Evolutionary conservation across 2,329 filamentous ascomycete species (phyloP), one percentile per base, ranked within the genome.

Genomic region (Diaporthe aspalathi): DNA sequence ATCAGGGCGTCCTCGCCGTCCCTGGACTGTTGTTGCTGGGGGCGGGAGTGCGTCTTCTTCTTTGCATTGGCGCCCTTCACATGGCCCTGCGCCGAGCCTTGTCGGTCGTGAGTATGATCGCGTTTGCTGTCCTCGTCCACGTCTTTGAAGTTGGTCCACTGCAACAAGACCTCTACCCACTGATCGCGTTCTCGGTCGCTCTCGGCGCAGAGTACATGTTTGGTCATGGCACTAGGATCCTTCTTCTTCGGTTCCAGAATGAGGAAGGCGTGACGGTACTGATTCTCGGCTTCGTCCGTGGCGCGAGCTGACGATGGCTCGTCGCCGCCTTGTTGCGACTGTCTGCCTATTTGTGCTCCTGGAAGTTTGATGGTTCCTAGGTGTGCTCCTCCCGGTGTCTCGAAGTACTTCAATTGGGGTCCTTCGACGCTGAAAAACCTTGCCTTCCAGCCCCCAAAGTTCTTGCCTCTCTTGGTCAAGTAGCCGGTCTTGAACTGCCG

Each of bases 361-460:
- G 92, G 90, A 43, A 99, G 87, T 82, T 97, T 98, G 83, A 99
- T 98, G 1, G 94, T 95, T 3, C 96, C 96, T 49, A 98, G 84
- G 79, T 98, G 94, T 20, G 94, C 91, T 54, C 96, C 96, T 62
- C 95, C 95, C 3, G 94, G 94, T 2, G 92, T 90, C 81, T 99
- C 96, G 77, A 93, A 98, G 80, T 99, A 99, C 77, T 93, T 94
- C 76, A 99, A 77, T 11, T 84, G 81, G n/a, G 88, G 87, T 0
- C 88, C 87, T 67, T 90, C 87, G 16, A 90, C 83, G 27, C 89
- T 82, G 77, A 91, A 91, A 77, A 89, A 91, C 43, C 89, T 84
- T 14, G 94, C 95, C 82, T 99, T 99, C 96, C 96, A 99, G 62
- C 96, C 96, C 66, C 96, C 96, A 83, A 99, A 99, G 78, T 98